phyloP scores from a whole-genome alignment of 2,329 filamentous ascomycete genomes.

The Chrysoporthe puriensis region DNA sequence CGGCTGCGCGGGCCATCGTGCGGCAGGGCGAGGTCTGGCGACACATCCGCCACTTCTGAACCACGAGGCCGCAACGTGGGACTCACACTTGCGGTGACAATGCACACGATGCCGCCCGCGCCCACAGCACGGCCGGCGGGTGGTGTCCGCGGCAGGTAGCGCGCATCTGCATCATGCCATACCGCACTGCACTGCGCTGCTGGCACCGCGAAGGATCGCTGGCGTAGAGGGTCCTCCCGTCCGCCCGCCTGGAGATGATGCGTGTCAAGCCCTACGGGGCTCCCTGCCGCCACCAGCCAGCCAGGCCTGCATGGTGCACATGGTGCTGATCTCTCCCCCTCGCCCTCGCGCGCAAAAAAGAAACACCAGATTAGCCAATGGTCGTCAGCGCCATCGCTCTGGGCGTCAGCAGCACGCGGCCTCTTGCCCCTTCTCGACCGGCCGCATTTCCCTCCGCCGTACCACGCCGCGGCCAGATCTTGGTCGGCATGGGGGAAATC shows the following conservation, averaged over 20 bases:
- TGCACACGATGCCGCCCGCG: not conserved
- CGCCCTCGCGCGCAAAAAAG: not conserved
- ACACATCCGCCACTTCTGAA: constrained; percentile 4
- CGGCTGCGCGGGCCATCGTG: not conserved
- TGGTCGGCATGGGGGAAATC: not conserved
- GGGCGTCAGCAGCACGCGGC: not conserved
- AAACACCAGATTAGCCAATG: not conserved
- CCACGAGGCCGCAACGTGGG: not conserved
- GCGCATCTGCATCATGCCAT: not conserved
- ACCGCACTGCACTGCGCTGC: not conserved
- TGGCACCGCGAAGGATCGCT: constrained; percentile 13
- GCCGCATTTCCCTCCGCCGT: not conserved
- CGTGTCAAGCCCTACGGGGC: constrained; percentile 18
- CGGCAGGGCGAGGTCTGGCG: not conserved
- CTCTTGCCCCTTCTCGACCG: not conserved
- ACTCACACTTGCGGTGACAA: not conserved
- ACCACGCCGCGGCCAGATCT: not conserved
- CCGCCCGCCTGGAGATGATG: not conserved
- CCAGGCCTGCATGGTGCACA: not conserved
- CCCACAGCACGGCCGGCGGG: not conserved
- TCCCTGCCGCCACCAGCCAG: not conserved
- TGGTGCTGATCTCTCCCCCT: not conserved
- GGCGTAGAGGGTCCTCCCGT: constrained; percentile 21
- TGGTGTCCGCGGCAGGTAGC: not conserved
- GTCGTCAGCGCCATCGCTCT: not conserved